Conservation (phyloP, 192 early-diverging fungal genomes). For the Coemansia sp. region DNA sequence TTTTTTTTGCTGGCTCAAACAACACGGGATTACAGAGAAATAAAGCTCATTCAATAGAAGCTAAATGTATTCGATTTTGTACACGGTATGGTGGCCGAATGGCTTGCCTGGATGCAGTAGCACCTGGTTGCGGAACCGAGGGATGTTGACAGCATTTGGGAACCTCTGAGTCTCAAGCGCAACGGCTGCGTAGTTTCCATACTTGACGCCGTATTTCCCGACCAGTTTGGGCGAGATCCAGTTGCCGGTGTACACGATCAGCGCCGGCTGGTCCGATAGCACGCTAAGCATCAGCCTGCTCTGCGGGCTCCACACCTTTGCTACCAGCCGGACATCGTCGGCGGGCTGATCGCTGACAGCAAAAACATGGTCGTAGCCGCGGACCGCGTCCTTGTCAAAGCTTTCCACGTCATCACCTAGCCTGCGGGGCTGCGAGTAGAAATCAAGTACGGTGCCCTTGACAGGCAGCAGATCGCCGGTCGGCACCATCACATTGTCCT, state of each 20-base stretch:
- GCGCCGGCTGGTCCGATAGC: constrained; percentile 68
- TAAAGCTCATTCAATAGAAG: too few relatives aligned
- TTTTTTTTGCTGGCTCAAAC: too few relatives aligned
- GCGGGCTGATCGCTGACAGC: constrained; percentile 47
- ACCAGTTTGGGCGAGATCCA: constrained; percentile 59
- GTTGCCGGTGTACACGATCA: constrained; percentile 88
- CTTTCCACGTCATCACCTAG: constrained; percentile 59
- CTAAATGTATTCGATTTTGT: constrained; percentile 42
- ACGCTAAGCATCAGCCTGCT: constrained; percentile 67
- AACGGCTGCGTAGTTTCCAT: constrained; percentile 65
- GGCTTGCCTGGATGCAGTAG: constrained; percentile 55
- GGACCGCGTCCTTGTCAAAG: constrained; percentile 53
- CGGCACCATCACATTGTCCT: constrained; percentile 65
- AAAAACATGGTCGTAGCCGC: constrained; percentile 87
- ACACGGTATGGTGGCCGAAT: constrained; percentile 59
- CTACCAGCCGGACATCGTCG: constrained; percentile 40
- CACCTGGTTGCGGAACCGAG: constrained; percentile 59
- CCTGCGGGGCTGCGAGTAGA: constrained; percentile 60
- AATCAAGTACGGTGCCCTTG: constrained; percentile 49
- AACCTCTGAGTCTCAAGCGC: constrained; percentile 68
- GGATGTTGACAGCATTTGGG: constrained; percentile 66
- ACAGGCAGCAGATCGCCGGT: constrained; percentile 65
- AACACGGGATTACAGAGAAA: too few relatives aligned
- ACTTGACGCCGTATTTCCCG: constrained; percentile 49
- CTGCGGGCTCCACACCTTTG: constrained; percentile 56